These are phyloP conservation scores for Quillaja saponaria DNA, from an alignment of 306 rosid genomes.

Conservation along the genomic window DNA sequence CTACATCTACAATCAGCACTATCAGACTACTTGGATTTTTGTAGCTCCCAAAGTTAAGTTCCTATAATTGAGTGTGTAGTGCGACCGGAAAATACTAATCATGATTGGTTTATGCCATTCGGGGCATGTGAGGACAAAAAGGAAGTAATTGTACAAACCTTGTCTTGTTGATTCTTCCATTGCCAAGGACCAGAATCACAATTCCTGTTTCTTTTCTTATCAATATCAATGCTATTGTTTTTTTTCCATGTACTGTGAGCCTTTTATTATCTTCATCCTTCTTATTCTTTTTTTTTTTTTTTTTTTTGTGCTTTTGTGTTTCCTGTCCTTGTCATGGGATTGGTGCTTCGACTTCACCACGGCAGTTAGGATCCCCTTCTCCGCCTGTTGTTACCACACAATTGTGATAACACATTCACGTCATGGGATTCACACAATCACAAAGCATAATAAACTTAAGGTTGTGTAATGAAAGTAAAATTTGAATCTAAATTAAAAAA, in stretches of 20 bases:
- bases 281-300: conserved; percentile 13
- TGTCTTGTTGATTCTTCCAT: conserved; percentile 5
- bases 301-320: too few relatives aligned
- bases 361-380: conserved; percentile 32
- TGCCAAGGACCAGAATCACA: not conserved
- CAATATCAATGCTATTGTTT: conserved; percentile 1
- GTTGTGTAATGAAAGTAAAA: too few relatives aligned
- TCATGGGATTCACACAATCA: not conserved
- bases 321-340: conserved; percentile 26
- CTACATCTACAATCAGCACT: too few relatives aligned
- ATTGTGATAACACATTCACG: not conserved
- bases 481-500: too few relatives aligned
- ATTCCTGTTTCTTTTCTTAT: not conserved
- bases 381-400: conserved; percentile 26
- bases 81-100: too few relatives aligned
- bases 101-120: too few relatives aligned
- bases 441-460: not conserved
- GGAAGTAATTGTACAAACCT: too few relatives aligned
- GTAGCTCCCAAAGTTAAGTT: too few relatives aligned
- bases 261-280: conserved; percentile 24
- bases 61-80: too few relatives aligned
- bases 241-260: conserved; percentile 6
- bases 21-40: too few relatives aligned
- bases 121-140: too few relatives aligned
- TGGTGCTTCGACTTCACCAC: conserved; percentile 22